Percentiles rank a stretch among this genome's conserved stretches.
phyloP scores from a whole-genome alignment of 257 asterid species.

The Solanum piurae region DNA sequence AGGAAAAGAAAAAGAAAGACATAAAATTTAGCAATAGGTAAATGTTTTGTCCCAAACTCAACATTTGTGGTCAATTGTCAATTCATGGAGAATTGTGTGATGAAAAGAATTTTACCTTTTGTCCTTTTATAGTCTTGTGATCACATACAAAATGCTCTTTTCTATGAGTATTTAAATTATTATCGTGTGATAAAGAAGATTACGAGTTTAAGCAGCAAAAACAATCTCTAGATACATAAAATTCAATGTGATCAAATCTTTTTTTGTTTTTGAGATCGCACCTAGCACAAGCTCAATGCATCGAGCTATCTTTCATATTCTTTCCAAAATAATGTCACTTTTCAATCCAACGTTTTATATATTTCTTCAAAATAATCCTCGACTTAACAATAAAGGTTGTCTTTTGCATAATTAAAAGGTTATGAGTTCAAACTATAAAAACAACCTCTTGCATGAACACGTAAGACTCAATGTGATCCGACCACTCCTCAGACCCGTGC shows the following conservation, averaged over 20 bases:
- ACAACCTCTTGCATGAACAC: neutral
- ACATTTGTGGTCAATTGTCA: neutral
- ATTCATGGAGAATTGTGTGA: neutral
- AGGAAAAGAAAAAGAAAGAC: neutral
- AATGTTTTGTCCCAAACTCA: neutral
- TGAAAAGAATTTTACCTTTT: neutral
- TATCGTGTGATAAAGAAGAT: neutral
- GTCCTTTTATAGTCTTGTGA: neutral
- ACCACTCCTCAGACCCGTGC: fast-evolving
- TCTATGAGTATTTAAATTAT: neutral
- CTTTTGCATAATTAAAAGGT: neutral
- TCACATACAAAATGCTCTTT: neutral
- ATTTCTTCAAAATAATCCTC: neutral
- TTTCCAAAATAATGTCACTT: neutral
- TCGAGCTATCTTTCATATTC: neutral
- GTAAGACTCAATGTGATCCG: neutral
- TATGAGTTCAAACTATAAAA: neutral
- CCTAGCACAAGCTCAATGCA: neutral
- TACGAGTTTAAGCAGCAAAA: neutral
- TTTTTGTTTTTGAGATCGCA: fast-evolving
- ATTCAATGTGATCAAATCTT: fast-evolving
- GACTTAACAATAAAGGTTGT: neutral
- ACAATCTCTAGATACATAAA: neutral
- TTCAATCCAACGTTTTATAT: neutral
- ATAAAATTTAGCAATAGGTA: neutral